Percentiles rank a stretch among this genome's conserved stretches.
Evolutionary conservation across 2,329 filamentous ascomycete species (phyloP).

Genomic region (Trichoderma lentiforme): DNA sequence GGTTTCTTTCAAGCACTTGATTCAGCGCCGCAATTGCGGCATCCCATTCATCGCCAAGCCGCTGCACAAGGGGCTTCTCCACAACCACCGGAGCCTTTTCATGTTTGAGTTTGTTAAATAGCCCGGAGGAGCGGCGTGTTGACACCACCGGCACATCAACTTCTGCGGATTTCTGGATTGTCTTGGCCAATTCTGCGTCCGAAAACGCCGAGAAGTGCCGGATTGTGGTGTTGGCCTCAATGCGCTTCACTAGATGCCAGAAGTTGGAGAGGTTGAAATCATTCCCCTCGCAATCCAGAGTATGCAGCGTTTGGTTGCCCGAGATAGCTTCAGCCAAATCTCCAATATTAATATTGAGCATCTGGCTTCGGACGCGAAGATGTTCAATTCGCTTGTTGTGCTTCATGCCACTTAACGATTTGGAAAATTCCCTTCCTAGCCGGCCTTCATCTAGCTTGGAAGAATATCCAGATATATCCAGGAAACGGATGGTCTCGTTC

Average conservation of each 20-base stretch:
- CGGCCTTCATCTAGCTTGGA: slow-evolving; percentile 57
- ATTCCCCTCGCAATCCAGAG: slow-evolving; percentile 54
- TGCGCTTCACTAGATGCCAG: slow-evolving; percentile 43
- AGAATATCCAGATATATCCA: slow-evolving; percentile 56
- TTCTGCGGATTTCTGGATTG: slow-evolving; percentile 35
- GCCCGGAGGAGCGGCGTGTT: slow-evolving; percentile 34
- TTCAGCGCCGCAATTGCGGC: slow-evolving; percentile 33
- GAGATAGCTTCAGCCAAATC: slow-evolving; percentile 50
- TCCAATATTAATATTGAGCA: slow-evolving; percentile 52
- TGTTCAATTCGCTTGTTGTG: slow-evolving; percentile 46
- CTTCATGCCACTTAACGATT: slow-evolving; percentile 46
- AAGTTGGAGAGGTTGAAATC: slow-evolving; percentile 52
- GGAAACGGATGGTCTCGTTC: slow-evolving; percentile 49
- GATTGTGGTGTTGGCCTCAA: slow-evolving; percentile 43
- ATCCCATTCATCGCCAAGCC: slow-evolving; percentile 41
- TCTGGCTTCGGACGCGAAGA: slow-evolving; percentile 54
- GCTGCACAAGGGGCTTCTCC: slow-evolving; percentile 35
- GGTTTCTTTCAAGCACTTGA: slow-evolving; percentile 37
- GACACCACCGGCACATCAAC: slow-evolving; percentile 28
- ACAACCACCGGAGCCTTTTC: slow-evolving; percentile 30
- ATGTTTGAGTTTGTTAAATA: slow-evolving; percentile 31
- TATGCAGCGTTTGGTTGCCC: slow-evolving; percentile 46
- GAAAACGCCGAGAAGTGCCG: slow-evolving; percentile 44
- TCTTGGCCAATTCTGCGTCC: slow-evolving; percentile 33
- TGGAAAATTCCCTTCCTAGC: slow-evolving; percentile 52